A percentile compares a stretch with the other conserved stretches of the same genome.
Evolutionary conservation across 345 rosid species (phyloP).

Genomic region (Sisymbrium altissimum): DNA sequence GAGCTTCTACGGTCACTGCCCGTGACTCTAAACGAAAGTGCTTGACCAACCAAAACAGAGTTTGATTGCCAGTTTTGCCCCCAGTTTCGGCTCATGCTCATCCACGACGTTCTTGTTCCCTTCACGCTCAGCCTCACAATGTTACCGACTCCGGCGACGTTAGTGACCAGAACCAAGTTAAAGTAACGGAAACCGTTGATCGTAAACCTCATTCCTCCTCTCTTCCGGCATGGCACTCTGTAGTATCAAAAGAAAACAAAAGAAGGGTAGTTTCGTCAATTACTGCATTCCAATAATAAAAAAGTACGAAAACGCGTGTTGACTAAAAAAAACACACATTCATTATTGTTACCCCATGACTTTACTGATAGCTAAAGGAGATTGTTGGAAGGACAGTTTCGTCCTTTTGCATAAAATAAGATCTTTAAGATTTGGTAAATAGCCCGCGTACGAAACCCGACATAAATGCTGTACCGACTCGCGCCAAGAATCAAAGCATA

Average conservation of each 20-base stretch:
- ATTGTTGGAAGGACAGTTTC: constrained; percentile 28
- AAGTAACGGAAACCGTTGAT: constrained; percentile 70
- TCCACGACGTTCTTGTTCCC: constrained; percentile 51
- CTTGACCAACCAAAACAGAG: constrained; percentile 53
- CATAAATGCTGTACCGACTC: constrained; percentile 31
- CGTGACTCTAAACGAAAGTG: constrained; percentile 56
- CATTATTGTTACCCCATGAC: constrained; percentile 11
- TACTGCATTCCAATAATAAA: not conserved
- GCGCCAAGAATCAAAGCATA: constrained; percentile 19
- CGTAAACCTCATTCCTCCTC: constrained; percentile 60
- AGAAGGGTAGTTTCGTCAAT: constrained; percentile 9
- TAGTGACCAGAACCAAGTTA: constrained; percentile 56
- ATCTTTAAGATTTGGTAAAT: constrained; percentile 20
- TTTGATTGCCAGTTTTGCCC: constrained; percentile 71
- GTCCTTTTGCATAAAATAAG: constrained; percentile 12
- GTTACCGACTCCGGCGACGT: constrained; percentile 64
- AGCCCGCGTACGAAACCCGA: constrained; percentile 20
- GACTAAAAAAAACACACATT: not conserved
- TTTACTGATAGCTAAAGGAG: not conserved
- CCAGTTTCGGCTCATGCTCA: constrained; percentile 66
- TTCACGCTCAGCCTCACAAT: constrained; percentile 47
- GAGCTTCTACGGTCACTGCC: constrained; percentile 63
- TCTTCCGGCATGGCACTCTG: constrained; percentile 65
- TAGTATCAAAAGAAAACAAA: not conserved
- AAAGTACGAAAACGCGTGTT: constrained; percentile 29